phyloP scores from a whole-genome alignment of 1,284 basidiomycete genomes.

The Spongispora temasekensis region DNA sequence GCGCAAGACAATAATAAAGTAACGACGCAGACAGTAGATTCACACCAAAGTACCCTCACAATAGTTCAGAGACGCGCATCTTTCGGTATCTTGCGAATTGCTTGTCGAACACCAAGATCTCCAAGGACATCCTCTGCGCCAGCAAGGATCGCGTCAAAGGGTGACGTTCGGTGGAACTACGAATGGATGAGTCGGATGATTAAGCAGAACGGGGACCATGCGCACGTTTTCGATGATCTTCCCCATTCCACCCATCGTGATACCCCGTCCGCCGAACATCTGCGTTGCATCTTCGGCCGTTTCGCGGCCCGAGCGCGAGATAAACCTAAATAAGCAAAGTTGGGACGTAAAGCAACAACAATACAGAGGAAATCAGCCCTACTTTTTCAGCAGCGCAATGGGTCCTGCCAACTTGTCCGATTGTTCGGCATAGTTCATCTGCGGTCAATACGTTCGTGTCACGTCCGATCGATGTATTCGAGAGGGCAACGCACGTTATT shows the following conservation, averaged over 20 bases:
- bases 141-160: slow-evolving; percentile 51
- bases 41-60: neutral
- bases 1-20: neutral
- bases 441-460: slow-evolving; percentile 2
- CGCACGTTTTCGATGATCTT: slow-evolving; percentile 62
- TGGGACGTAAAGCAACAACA: neutral
- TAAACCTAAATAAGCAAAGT: slow-evolving; percentile 47
- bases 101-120: slow-evolving; percentile 68
- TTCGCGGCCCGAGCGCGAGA: slow-evolving; percentile 67
- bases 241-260: slow-evolving; percentile 67
- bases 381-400: slow-evolving; percentile 75
- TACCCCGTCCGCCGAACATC: slow-evolving; percentile 62
- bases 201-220: slow-evolving; percentile 1
- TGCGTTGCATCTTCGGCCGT: slow-evolving; percentile 72
- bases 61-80: slow-evolving; percentile 45
- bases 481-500: slow-evolving; percentile 66
- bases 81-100: slow-evolving; percentile 64
- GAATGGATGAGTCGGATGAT: neutral
- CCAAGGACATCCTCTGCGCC: slow-evolving; percentile 68
- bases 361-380: slow-evolving; percentile 23
- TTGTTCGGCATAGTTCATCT: slow-evolving; percentile 85
- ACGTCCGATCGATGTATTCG: slow-evolving; percentile 1
- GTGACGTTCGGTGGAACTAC: slow-evolving; percentile 42
- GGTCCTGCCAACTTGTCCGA: slow-evolving; percentile 72
- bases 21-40: neutral